phyloP scores from a whole-genome alignment of 2,329 filamentous ascomycete genomes.

The Beauveria sp. region DNA sequence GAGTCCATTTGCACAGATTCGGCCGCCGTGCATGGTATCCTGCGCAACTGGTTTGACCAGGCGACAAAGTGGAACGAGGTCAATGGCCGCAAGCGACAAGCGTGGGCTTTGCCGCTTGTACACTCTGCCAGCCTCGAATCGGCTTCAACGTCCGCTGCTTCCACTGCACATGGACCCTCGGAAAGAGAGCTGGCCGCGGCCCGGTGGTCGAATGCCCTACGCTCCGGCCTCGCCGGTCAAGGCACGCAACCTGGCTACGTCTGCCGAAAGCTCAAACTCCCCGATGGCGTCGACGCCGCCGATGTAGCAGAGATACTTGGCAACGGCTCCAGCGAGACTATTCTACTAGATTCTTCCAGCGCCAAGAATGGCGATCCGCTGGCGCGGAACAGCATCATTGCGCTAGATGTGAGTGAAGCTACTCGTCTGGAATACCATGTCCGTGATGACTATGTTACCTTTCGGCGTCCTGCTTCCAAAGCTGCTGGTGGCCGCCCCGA shows the following conservation, averaged over 20 bases:
- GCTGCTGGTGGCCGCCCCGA: constrained; percentile 11
- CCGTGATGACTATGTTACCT: constrained; percentile 32
- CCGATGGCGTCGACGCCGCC: constrained; percentile 39
- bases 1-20: constrained; percentile 77
- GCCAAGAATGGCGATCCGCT: constrained; percentile 35
- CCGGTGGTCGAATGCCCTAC: constrained; percentile 17
- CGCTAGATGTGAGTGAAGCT: constrained; percentile 51
- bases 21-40: constrained; percentile 51
- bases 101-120: constrained; percentile 7
- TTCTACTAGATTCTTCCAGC: constrained; percentile 55
- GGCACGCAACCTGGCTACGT: constrained; percentile 27
- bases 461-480: constrained; percentile 19
- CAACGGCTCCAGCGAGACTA: constrained; percentile 33
- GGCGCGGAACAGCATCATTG: constrained; percentile 64
- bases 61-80: constrained; percentile 52
- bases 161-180: constrained; percentile 13
- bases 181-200: constrained; percentile 16
- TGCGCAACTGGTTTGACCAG: constrained; percentile 68
- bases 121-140: constrained; percentile 18
- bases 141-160: background rate
- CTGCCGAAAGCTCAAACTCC: constrained; percentile 35
- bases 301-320: constrained; percentile 47
- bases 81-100: constrained; percentile 13
- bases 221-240: constrained; percentile 21
- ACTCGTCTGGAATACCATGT: constrained; percentile 50